Percentiles rank a stretch among this genome's conserved stretches.
Evolutionary conservation across 257 asterid genomes (phyloP).

Genomic region (Solanum sejunctum): DNA sequence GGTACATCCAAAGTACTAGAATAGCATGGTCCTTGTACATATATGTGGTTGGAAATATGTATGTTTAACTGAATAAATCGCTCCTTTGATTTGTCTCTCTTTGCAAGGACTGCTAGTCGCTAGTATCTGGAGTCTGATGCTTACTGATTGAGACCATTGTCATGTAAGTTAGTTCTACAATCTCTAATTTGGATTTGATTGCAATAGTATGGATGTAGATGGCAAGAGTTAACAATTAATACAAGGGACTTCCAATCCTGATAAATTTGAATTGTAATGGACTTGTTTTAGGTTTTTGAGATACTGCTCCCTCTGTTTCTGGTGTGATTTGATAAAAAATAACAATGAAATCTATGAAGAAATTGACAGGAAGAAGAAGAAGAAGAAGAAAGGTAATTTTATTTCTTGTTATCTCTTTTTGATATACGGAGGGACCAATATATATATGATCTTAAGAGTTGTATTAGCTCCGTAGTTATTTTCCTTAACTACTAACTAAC

Average conservation of each 20-base stretch:
- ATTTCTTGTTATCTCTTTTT: no score
- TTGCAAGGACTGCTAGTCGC: background rate
- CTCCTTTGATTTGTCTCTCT: background rate
- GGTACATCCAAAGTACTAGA: background rate
- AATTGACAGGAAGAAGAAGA: no score
- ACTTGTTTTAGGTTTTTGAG: background rate
- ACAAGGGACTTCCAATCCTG: background rate
- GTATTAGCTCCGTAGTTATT: no score
- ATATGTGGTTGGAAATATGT: background rate
- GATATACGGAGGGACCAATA: no score
- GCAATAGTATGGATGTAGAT: background rate
- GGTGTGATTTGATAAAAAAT: no score
- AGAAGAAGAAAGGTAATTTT: no score
- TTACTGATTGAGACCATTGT: background rate
- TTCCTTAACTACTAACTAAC: no score
- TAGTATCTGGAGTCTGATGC: background rate
- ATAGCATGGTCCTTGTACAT: background rate
- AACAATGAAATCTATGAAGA: no score
- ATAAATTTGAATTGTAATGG: background rate
- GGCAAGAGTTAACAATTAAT: background rate
- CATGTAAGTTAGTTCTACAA: background rate
- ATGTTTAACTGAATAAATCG: background rate
- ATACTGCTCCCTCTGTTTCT: background rate
- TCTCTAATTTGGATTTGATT: background rate
- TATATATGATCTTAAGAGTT: no score